phyloP scores from a whole-genome alignment of 2,329 filamentous ascomycete species.

The Cadophora sp. region DNA sequence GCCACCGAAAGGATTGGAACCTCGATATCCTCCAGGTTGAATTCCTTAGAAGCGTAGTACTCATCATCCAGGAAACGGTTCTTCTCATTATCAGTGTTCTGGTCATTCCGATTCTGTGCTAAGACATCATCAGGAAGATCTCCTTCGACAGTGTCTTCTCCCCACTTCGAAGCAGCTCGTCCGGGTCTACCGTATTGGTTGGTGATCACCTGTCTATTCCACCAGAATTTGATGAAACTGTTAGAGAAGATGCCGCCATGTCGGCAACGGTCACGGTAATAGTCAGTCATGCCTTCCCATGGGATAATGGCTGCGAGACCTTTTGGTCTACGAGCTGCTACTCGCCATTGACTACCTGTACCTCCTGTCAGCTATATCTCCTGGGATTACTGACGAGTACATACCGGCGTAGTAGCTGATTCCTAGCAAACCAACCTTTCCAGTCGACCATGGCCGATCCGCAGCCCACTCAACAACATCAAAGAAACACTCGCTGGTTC shows the following conservation, averaged over 20 bases:
- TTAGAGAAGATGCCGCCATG: constrained; percentile 68
- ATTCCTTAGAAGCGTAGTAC: constrained; percentile 51
- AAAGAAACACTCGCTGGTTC: constrained; percentile 58
- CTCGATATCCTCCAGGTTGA: constrained; percentile 68
- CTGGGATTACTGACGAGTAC: constrained; percentile 25
- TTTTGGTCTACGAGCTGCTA: constrained; percentile 58
- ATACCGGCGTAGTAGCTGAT: constrained; percentile 58
- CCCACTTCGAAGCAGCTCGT: constrained; percentile 48
- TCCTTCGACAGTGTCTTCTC: constrained; percentile 61
- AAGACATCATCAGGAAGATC: constrained; percentile 57
- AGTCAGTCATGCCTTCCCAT: constrained; percentile 63
- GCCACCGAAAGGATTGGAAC: constrained; percentile 71
- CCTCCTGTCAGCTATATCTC: neutral
- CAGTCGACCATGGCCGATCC: constrained; percentile 56
- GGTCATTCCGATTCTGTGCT: constrained; percentile 47
- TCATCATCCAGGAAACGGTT: constrained; percentile 62
- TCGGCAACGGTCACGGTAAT: constrained; percentile 62
- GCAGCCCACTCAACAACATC: constrained; percentile 60
- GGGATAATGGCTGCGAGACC: constrained; percentile 58
- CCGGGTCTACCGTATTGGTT: constrained; percentile 72
- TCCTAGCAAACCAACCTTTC: constrained; percentile 57
- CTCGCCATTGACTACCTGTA: constrained; percentile 57
- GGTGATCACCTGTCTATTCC: constrained; percentile 68
- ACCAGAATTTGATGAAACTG: constrained; percentile 68
- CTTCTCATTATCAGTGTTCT: constrained; percentile 53